phyloP scores from a whole-genome alignment of 2,329 filamentous ascomycete species.

The Capronia coronata region DNA sequence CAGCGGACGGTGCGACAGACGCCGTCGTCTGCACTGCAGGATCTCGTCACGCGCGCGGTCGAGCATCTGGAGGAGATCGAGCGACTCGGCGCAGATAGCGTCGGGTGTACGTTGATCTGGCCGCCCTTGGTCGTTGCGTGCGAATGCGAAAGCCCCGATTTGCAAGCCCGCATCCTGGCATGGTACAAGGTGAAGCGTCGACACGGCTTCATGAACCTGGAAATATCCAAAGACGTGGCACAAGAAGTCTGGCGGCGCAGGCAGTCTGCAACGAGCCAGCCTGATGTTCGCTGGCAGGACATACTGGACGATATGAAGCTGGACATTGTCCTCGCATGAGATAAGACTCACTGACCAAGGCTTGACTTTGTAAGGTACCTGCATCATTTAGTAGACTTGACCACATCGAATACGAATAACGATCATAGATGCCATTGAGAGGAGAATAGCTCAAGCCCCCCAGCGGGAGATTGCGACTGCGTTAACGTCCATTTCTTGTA shows the following conservation, averaged over 20 bases:
- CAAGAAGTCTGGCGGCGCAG: conserved; percentile 31
- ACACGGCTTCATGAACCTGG: conserved; percentile 34
- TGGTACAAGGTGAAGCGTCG: conserved; percentile 33
- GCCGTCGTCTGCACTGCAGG: conserved; percentile 28
- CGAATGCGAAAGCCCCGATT: conserved; percentile 30
- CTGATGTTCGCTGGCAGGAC: conserved; percentile 33
- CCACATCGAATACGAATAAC: no score
- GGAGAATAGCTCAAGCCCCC: no score
- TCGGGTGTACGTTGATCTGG: conserved; percentile 36
- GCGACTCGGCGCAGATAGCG: conserved; percentile 28
- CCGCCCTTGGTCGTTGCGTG: conserved; percentile 34
- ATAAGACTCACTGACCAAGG: no score
- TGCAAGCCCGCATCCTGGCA: conserved; percentile 31
- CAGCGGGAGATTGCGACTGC: no score
- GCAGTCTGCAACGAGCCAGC: conserved; percentile 9
- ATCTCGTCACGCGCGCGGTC: conserved; percentile 32
- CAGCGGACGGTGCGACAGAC: conserved; percentile 31
- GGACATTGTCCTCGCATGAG: conserved; percentile 32
- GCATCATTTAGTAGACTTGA: no score
- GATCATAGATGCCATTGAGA: no score
- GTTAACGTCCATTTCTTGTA: no score
- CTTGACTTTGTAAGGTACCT: no score
- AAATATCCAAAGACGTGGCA: conserved; percentile 32
- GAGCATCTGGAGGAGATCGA: conserved; percentile 33
- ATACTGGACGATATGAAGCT: conserved; percentile 32